phyloP scores from a whole-genome alignment of 1,284 basidiomycete species.

The Fistulinella cinereoalba region DNA sequence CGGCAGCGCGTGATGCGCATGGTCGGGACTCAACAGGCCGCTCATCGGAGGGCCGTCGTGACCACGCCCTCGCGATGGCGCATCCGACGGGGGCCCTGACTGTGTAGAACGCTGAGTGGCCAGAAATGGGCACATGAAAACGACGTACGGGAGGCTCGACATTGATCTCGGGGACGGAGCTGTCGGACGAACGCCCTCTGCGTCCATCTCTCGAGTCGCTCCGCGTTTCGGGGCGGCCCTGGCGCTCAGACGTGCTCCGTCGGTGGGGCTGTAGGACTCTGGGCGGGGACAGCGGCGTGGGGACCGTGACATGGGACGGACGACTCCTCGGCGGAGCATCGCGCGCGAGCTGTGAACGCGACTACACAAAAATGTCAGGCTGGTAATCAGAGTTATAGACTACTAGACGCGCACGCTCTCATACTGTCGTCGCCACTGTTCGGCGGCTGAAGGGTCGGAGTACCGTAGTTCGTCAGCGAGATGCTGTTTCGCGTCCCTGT shows the following conservation, averaged over 20 bases:
- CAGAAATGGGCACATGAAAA: too few species aligned
- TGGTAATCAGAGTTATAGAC: too few species aligned
- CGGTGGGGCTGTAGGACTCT: slow-evolving; percentile 19
- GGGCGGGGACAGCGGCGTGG: slow-evolving; percentile 31
- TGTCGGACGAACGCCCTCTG: slow-evolving; percentile 31
- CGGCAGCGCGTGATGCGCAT: slow-evolving; percentile 29
- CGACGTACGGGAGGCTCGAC: slow-evolving; percentile 33
- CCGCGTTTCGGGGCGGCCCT: slow-evolving; percentile 26
- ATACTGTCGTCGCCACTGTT: slow-evolving; percentile 37
- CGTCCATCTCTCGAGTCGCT: slow-evolving; percentile 20
- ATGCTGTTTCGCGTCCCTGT: slow-evolving; percentile 23
- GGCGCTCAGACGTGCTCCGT: slow-evolving; percentile 26
- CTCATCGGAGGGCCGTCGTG: slow-evolving; percentile 5
- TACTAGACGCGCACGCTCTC: slow-evolving; percentile 24
- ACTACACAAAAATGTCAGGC: too few species aligned
- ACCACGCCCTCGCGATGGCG: slow-evolving; percentile 30
- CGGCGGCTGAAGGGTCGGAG: slow-evolving; percentile 35
- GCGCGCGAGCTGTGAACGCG: slow-evolving; percentile 13
- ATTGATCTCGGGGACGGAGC: slow-evolving; percentile 34
- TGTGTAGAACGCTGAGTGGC: too few species aligned
- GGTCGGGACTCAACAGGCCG: slow-evolving; percentile 31
- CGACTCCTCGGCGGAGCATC: slow-evolving; percentile 14
- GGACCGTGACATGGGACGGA: slow-evolving; percentile 24
- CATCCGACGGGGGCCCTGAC: slow-evolving; percentile 35
- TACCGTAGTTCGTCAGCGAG: slow-evolving; percentile 37